Conservation (phyloP, 768 basidiomycete genomes). For the Paxillus ammoniavirescens region DNA sequence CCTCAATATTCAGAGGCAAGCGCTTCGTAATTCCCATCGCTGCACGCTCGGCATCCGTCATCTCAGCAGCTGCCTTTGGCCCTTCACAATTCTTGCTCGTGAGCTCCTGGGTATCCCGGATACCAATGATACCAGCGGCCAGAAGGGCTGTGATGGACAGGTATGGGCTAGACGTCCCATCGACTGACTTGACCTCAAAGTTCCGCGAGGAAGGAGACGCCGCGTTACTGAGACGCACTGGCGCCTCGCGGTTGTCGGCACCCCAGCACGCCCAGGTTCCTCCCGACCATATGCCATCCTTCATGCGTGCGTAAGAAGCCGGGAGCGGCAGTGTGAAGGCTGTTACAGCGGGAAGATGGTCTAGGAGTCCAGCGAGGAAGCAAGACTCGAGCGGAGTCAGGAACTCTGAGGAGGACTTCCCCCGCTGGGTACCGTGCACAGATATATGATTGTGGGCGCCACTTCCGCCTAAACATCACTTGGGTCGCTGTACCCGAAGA, state of each 20-base stretch:
- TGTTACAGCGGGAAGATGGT: constrained; percentile 55
- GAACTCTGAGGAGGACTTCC: constrained; percentile 18
- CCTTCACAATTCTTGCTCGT: constrained; percentile 36
- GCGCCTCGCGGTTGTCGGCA: constrained; percentile 64
- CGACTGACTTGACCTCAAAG: constrained; percentile 61
- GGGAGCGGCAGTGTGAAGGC: constrained; percentile 58
- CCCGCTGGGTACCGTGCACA: constrained; percentile 36
- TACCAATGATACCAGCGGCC: constrained; percentile 51
- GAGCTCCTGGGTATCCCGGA: constrained; percentile 42
- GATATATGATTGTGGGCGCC: constrained; percentile 68
- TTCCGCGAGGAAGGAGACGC: constrained; percentile 48
- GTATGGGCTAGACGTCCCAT: constrained; percentile 64
- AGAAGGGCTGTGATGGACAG: constrained; percentile 56
- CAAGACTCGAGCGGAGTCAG: constrained; percentile 47
- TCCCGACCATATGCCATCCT: constrained; percentile 67
- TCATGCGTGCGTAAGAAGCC: constrained; percentile 64
- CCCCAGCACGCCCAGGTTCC: constrained; percentile 74
- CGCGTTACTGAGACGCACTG: constrained; percentile 54
- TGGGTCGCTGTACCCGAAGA: no score
- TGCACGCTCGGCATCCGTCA: constrained; percentile 46
- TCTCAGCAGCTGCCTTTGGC: constrained; percentile 35
- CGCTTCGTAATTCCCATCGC: constrained; percentile 47
- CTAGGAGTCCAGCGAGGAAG: constrained; percentile 65
- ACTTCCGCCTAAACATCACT: constrained; percentile 40
- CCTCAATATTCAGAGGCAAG: constrained; percentile 49